These are phyloP conservation scores for Lentinula guzmanii DNA, from an alignment of 768 basidiomycete genomes.

Conservation along the genomic window DNA sequence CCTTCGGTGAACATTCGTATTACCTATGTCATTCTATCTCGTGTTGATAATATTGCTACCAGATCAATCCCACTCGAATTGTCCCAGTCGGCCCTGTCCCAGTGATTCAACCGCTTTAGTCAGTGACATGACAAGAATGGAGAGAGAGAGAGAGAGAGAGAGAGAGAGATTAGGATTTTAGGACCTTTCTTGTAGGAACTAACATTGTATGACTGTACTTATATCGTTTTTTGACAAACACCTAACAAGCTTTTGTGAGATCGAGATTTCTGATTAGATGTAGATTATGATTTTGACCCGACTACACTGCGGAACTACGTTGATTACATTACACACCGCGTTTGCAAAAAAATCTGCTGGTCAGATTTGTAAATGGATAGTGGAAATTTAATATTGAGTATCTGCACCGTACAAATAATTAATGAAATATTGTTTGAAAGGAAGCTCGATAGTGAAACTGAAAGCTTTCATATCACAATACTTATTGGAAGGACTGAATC, in stretches of 20 bases:
- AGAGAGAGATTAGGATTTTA: too few relatives aligned
- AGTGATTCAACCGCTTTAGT: slow-evolving; percentile 56
- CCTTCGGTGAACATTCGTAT: slow-evolving; percentile 24
- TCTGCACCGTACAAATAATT: not conserved
- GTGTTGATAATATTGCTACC: not conserved
- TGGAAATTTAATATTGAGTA: not conserved
- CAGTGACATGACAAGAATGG: not conserved
- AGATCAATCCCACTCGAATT: slow-evolving; percentile 78
- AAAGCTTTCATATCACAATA: not conserved
- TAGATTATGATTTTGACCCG: too few relatives aligned
- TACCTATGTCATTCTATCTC: not conserved
- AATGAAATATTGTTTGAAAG: not conserved
- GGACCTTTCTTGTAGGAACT: too few relatives aligned
- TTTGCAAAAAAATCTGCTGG: not conserved
- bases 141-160: too few relatives aligned
- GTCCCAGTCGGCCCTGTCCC: slow-evolving; percentile 74
- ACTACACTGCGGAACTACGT: too few relatives aligned
- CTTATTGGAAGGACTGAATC: not conserved
- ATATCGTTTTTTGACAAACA: too few relatives aligned
- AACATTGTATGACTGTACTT: too few relatives aligned
- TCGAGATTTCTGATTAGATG: too few relatives aligned
- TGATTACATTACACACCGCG: not conserved
- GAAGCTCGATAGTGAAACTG: not conserved
- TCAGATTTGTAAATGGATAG: not conserved
- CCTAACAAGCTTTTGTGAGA: too few relatives aligned